Evolutionary conservation across 495 filamentous ascomycete genomes (phyloP).

Genomic region (Acidomyces sp.): DNA sequence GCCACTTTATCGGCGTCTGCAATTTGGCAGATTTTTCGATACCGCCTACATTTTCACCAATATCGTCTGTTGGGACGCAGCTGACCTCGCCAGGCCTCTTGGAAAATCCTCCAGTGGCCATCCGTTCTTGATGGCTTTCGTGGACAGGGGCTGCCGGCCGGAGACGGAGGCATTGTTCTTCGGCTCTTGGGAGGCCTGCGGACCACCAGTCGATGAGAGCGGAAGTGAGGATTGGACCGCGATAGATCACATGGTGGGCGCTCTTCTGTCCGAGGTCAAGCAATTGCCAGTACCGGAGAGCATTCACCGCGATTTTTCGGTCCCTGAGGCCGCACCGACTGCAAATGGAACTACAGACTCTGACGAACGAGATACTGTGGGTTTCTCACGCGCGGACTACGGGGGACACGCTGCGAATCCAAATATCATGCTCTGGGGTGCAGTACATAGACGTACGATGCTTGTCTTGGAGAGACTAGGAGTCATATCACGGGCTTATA

Average conservation of each 20-base stretch:
- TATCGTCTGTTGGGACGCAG: too few relatives aligned
- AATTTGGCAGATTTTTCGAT: slow-evolving; percentile 19
- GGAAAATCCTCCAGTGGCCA: too few relatives aligned
- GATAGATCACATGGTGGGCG: not conserved
- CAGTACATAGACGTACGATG: slow-evolving; percentile 8
- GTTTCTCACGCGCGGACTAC: slow-evolving; percentile 10
- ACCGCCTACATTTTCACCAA: slow-evolving; percentile 10
- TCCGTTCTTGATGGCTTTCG: slow-evolving; percentile 23
- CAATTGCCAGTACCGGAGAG: not conserved
- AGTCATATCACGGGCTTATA: slow-evolving; percentile 2
- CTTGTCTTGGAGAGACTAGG: slow-evolving; percentile 3
- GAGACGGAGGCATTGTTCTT: slow-evolving; percentile 29
- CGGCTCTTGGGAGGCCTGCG: slow-evolving; percentile 18
- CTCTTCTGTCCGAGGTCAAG: not conserved
- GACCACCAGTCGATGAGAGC: not conserved
- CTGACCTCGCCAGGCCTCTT: too few relatives aligned
- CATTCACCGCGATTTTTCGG: slow-evolving; percentile 2
- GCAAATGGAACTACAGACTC: not conserved
- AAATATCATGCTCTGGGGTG: slow-evolving; percentile 18
- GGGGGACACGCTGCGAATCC: slow-evolving; percentile 2
- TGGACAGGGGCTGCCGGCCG: slow-evolving; percentile 26
- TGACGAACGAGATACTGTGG: slow-evolving; percentile 1
- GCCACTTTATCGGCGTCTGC: slow-evolving; percentile 24
- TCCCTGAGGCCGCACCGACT: not conserved
- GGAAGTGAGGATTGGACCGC: not conserved